phyloP scores from a whole-genome alignment of 768 basidiomycete genomes.

The Tulasnella sp. region DNA sequence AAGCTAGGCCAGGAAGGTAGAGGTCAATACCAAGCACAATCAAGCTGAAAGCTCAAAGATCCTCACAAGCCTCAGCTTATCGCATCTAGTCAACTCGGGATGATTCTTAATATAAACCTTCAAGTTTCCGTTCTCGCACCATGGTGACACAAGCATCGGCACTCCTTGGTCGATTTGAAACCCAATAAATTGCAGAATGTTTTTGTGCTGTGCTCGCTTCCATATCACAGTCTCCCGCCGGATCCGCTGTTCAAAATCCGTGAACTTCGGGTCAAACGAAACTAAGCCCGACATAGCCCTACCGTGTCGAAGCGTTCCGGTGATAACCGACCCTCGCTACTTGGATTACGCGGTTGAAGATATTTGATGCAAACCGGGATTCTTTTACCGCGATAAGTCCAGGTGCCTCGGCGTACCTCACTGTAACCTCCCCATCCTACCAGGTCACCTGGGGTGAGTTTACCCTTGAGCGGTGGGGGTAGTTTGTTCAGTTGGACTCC shows the following conservation, averaged over 20 bases:
- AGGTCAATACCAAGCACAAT: no score
- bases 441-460: background rate
- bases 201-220: background rate
- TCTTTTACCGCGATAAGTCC: background rate
- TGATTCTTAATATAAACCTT: background rate
- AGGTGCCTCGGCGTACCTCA: background rate
- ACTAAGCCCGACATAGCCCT: background rate
- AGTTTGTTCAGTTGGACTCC: background rate
- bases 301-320: background rate
- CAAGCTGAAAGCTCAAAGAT: background rate
- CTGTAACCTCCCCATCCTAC: background rate
- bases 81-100: background rate
- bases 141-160: conserved; percentile 13
- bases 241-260: background rate
- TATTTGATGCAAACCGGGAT: background rate
- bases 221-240: background rate
- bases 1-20: conserved; percentile 5
- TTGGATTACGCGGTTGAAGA: background rate
- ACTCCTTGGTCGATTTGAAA: background rate
- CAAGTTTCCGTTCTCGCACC: conserved; percentile 19
- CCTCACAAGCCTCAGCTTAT: background rate
- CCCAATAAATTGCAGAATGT: background rate
- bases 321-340: no score
- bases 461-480: background rate
- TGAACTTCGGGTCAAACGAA: background rate